Evolutionary conservation across 2,329 filamentous ascomycete genomes (phyloP), one percentile per base, ranked within the genome.

Genomic region (Fusarium sp.): DNA sequence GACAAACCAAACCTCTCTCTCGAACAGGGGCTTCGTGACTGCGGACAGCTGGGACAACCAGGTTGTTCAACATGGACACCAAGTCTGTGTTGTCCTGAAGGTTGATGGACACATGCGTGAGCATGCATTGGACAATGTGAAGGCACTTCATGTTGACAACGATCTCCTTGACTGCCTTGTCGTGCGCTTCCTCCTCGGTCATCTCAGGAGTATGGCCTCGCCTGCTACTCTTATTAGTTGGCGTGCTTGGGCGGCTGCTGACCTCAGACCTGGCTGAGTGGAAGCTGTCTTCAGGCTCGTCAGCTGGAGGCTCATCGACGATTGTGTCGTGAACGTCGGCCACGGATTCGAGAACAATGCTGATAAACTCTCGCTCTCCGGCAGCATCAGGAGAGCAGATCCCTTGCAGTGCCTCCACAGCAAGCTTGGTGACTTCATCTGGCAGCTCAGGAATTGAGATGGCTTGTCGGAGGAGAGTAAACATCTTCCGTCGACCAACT

Each of bases 91-190:
- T 97, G 72, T 94, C 88, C 79, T 97, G 93, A 36, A 98, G 84
- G 75, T 92, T 92, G 65, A 93, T 93, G 58, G 92, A 87, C 9
- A 99, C 93, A 76, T 98, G 97, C 77, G 96, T 90, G 56, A 99
- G 86, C 92, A 98, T 97, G 83, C 93, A 98, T 79, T 97, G 93
- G 25, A 96, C 94, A 72, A 99, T 97, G 77, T 97, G 92, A 67
- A 99, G 85, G 79, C 96, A 98, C 81, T 98, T 98, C 88, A 97
- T 94, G 83, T 98, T 98, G 78, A 98, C 91, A 83, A 97, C 90
- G 76, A 97, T 96, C 80, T 97, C 93, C 70, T 89, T 90, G 71
- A 97, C 89, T 1, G 92, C 93, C 81, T 94, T 96, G 50, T 87
- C 85, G 71, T 88, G 85, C 9, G 88, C 87, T 68, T 90, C 88